A percentile compares a stretch with the other conserved stretches of the same genome.
phyloP scores from a whole-genome alignment of 1,284 basidiomycete species.

The Melampsora occidentalis region DNA sequence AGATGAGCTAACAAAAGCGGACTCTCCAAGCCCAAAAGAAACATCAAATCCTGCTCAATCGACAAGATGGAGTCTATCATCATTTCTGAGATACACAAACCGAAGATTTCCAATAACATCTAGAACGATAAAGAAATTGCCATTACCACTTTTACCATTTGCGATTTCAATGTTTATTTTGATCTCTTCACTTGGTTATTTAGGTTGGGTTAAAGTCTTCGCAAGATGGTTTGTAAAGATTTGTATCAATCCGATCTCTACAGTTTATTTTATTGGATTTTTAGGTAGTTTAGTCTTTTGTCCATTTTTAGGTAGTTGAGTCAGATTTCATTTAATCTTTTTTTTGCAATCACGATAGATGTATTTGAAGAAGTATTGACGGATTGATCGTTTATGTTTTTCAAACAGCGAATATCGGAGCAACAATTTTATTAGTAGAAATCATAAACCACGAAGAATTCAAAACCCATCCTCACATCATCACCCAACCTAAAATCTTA shows the following conservation, averaged over 20 bases:
- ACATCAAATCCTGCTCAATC: background rate
- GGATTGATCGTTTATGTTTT: too few species aligned
- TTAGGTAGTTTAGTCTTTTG: constrained; percentile 51
- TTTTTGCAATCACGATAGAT: constrained; percentile 16
- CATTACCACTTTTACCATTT: constrained; percentile 80
- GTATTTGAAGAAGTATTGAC: too few species aligned
- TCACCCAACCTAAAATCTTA: constrained; percentile 12
- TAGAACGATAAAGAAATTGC: constrained; percentile 68
- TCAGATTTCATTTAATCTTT: constrained; percentile 23
- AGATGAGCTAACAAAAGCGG: background rate
- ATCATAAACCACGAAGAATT: constrained; percentile 54
- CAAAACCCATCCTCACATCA: background rate
- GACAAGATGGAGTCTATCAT: background rate
- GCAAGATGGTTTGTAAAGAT: constrained; percentile 64
- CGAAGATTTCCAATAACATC: constrained; percentile 70
- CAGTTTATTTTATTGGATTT: constrained; percentile 29
- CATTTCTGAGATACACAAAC: constrained; percentile 40
- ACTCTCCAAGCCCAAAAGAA: background rate
- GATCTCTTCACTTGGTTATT: constrained; percentile 74
- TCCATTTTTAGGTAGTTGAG: constrained; percentile 59
- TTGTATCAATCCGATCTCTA: constrained; percentile 50
- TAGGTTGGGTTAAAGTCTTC: constrained; percentile 90
- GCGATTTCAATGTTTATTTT: constrained; percentile 94
- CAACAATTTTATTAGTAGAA: constrained; percentile 80
- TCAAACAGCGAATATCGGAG: constrained; percentile 67